These are phyloP conservation scores for Piper betle DNA, from an alignment of 164 flowering plant genomes.

Conservation along the genomic window DNA sequence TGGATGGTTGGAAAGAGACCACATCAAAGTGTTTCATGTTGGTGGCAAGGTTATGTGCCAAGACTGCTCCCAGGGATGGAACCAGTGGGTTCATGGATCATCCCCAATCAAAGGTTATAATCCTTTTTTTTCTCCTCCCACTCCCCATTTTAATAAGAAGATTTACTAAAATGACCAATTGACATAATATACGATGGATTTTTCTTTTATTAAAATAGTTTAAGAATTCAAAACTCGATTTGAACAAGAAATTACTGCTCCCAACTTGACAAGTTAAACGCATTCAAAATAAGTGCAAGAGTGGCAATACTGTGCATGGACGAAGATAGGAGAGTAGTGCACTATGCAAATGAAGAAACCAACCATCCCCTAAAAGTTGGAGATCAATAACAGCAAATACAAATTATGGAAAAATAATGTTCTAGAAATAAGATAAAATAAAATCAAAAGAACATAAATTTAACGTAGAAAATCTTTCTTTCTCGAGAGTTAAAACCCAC, in stretches of 20 bases:
- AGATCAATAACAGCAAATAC: constrained; percentile 18
- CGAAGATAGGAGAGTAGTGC: constrained; percentile 32
- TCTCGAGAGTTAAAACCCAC: too few relatives aligned
- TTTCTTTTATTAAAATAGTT: not conserved
- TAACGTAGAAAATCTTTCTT: too few relatives aligned
- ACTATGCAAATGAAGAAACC: constrained; percentile 53
- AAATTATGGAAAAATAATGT: constrained; percentile 38
- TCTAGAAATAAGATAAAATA: too few relatives aligned
- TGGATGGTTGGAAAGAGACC: constrained; percentile 14
- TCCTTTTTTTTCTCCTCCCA: not conserved
- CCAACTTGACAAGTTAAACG: not conserved
- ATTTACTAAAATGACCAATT: not conserved
- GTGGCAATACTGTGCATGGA: constrained; percentile 65
- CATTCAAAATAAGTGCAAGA: constrained; percentile 33
- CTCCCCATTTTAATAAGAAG: not conserved
- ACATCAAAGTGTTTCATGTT: constrained; percentile 25
- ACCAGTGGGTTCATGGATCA: constrained; percentile 44
- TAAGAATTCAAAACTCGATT: too few relatives aligned
- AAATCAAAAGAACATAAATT: too few relatives aligned
- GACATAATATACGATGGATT: not conserved
- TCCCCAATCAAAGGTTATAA: constrained; percentile 51
- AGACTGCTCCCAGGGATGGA: constrained; percentile 57
- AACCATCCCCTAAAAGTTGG: constrained; percentile 36
- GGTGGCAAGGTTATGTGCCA: constrained; percentile 76
- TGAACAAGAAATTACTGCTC: too few relatives aligned